Evolutionary conservation across 2,329 filamentous ascomycete genomes (phyloP).

Genomic region (Juglanconis juglandina): DNA sequence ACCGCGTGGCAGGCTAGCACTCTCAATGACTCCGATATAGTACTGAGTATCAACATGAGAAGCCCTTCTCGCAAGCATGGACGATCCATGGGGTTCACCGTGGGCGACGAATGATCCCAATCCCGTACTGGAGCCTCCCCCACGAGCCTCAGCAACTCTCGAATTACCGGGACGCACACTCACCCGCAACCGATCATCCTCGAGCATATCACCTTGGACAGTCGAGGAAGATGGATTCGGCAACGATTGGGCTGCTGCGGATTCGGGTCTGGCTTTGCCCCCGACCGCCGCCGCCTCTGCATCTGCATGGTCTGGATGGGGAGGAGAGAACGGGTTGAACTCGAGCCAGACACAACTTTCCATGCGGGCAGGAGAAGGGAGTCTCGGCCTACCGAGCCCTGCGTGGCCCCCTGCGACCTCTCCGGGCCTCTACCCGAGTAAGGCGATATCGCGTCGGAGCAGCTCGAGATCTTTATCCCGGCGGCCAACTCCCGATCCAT

Average conservation of each 20-base stretch:
- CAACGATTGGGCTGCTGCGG: slow-evolving; percentile 36
- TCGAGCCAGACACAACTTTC: slow-evolving; percentile 26
- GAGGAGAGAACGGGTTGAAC: slow-evolving; percentile 17
- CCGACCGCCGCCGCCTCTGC: slow-evolving; percentile 19
- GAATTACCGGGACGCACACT: slow-evolving; percentile 31
- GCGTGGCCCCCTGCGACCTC: slow-evolving; percentile 39
- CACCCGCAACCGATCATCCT: slow-evolving; percentile 25
- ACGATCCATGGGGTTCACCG: slow-evolving; percentile 62
- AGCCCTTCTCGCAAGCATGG: slow-evolving; percentile 42
- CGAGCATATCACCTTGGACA: slow-evolving; percentile 39
- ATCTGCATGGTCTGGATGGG: slow-evolving; percentile 31
- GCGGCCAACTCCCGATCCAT: slow-evolving; percentile 40
- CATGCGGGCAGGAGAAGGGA: slow-evolving; percentile 29
- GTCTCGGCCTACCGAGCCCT: slow-evolving; percentile 33
- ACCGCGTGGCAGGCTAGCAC: not conserved
- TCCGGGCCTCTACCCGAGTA: slow-evolving; percentile 29
- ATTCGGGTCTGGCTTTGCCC: slow-evolving; percentile 24
- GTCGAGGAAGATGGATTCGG: slow-evolving; percentile 34
- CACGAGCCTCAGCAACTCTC: slow-evolving; percentile 33
- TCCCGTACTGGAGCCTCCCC: slow-evolving; percentile 35
- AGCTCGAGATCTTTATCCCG: slow-evolving; percentile 22
- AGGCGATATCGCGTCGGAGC: slow-evolving; percentile 17
- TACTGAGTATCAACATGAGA: slow-evolving; percentile 18
- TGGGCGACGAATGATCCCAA: slow-evolving; percentile 41
- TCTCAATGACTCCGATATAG: slow-evolving; percentile 13